phyloP scores from a whole-genome alignment of 257 asterid genomes.

The Gardenia jasminoides region DNA sequence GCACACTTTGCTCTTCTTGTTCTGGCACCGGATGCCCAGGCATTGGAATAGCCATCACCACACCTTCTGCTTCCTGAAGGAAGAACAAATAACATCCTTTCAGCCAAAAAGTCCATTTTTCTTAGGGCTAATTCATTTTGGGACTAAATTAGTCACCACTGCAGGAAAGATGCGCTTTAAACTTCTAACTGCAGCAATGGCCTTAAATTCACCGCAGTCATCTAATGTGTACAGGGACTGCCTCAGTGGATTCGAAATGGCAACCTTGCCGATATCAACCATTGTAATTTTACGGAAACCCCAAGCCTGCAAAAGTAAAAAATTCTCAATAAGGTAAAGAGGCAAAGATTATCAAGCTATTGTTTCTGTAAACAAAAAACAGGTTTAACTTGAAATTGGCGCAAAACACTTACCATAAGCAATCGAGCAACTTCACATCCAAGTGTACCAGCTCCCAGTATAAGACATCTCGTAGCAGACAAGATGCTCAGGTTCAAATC shows the following conservation, averaged over 20 bases:
- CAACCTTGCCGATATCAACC: slow-evolving; percentile 86
- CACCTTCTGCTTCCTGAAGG: slow-evolving; percentile 73
- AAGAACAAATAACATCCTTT: not conserved
- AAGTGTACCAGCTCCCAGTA: slow-evolving; percentile 95
- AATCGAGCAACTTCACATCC: slow-evolving; percentile 98
- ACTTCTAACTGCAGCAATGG: slow-evolving; percentile 77
- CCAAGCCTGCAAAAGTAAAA: slow-evolving; percentile 68
- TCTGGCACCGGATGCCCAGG: slow-evolving; percentile 85
- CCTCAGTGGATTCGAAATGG: slow-evolving; percentile 93
- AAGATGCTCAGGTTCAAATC: slow-evolving; percentile 60
- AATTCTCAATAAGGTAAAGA: not conserved
- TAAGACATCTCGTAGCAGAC: slow-evolving; percentile 74
- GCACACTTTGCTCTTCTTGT: slow-evolving; percentile 69
- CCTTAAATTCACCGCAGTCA: slow-evolving; percentile 91
- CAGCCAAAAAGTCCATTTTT: not conserved
- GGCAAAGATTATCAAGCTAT: not conserved
- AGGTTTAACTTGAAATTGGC: not conserved
- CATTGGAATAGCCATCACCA: slow-evolving; percentile 94
- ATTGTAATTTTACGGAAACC: slow-evolving; percentile 85
- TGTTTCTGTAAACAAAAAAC: not conserved
- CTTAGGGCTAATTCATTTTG: not conserved
- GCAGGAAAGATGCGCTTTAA: slow-evolving; percentile 80
- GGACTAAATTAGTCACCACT: slow-evolving; percentile 45
- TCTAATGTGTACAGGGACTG: slow-evolving; percentile 87
- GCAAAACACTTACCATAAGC: slow-evolving; percentile 71